Base-by-base conservation (phyloP, 2,329 filamentous ascomycete genomes). In the Hawksworthiomyces lignivorus region DNA sequence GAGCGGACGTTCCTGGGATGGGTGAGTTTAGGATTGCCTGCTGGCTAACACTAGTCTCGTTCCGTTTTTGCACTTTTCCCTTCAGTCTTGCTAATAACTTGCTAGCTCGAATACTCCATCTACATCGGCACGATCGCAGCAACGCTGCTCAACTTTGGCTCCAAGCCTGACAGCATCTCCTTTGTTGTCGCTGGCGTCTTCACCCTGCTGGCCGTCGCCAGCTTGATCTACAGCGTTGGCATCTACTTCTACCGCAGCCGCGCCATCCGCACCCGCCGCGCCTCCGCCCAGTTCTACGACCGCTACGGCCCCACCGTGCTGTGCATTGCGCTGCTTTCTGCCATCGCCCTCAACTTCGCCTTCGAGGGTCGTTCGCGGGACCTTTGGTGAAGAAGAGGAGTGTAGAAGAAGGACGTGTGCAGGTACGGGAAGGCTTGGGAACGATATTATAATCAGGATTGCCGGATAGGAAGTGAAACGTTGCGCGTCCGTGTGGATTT, bases 1-100 rank as follows among this genome's bases (percentile, higher is more conserved):
- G 92, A 98, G 64, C 79, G 92, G 50, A 98, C 92, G 1, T 98
- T 96, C 65, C 74, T 98, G 44, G 86, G 87, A 49, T 98, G 92
- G 88, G 81, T 84, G 65, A 67, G 78, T 66, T 32, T 7, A 40
- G 20, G 28, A 7, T 21, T 26, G 18, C 10, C 39, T 43, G 7
- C 18, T 38, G 32, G 21, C 43, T 40, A 32, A 9, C 24, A 17
- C 31, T 20, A 7, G 10, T 29, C 18, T 27, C 27, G 37, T 15
- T 24, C 22, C 28, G 18, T 19, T 18, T 32, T 32, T 34, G 30
- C n/a, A n/a, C n/a, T n/a, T n/a, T n/a, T n/a, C n/a, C n/a, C 29
- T 35, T n/a, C 41, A 21, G 24, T n/a, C 28, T 12, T 44, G 7
- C 24, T 17, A 11, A 26, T 28, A 22, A 36, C 14, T 40, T 18